Base-by-base conservation (phyloP, 2,329 filamentous ascomycete genomes). In the Decorospora gaudefroyi region DNA sequence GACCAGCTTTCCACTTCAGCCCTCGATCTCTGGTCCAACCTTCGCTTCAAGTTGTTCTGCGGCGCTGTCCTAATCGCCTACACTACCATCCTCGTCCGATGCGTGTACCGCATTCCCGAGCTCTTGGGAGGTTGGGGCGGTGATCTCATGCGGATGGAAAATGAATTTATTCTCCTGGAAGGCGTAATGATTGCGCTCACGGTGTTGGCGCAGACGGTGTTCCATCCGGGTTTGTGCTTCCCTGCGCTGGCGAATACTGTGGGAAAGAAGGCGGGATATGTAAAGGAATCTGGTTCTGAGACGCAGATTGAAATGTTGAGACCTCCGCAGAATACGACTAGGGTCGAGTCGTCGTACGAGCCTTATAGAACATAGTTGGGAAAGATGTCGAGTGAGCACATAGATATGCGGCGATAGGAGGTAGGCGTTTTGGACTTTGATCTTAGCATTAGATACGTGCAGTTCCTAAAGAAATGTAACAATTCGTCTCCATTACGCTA, bases 161-260 rank as follows among this genome's bases (percentile, higher is more conserved):
- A 59, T 4, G 65, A 70, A n/a, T 77, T 79, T 49, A 74, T 79
- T 61, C 63, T 73, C 6, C 57, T 80, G 4, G 77, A 80, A 46
- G 76, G 77, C 3, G 68, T 71, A 5, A 78, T 79, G 75, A 75
- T 81, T 40, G 63, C 63, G 1, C 58, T 77, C 22, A 72, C 77
- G 0, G 65, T 68, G 11, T 41, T 73, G 11, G 62, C 61, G 3
- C 55, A 78, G 53, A 79, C 75, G 1, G 51, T 65, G 0, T 69
- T 76, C 21, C 76, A 80, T 52, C 77, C 77, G 0, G 62, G 62
- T 4, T 49, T 51, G 29, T 64, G 52, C 37, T 64, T 65, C 40
- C 59, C 62, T 10, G 51, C 53, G 6, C 38, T 61, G 15, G 52
- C 40, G 3, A 45, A 46, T 23, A 52, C 49, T 12, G 32, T 47